These are phyloP conservation scores for Venturia pyrina DNA, from an alignment of 2,329 filamentous ascomycete genomes.

Conservation along the genomic window DNA sequence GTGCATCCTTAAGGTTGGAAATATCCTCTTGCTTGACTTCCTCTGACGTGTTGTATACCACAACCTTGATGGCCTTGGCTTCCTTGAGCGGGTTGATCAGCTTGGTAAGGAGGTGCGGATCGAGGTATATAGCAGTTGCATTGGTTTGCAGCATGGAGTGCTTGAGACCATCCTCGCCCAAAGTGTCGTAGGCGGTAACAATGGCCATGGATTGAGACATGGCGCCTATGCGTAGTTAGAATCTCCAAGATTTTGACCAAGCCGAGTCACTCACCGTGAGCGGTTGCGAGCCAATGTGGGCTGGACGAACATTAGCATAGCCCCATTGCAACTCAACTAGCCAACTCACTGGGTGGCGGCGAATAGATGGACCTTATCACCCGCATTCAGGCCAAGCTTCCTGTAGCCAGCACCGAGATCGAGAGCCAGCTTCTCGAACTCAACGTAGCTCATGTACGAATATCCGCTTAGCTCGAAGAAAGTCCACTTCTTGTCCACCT, in stretches of 20 bases:
- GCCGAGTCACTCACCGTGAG: conserved; percentile 47
- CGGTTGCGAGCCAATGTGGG: conserved; percentile 72
- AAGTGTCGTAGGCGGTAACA: conserved; percentile 90
- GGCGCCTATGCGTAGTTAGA: conserved; percentile 35
- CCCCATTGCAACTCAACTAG: conserved; percentile 3
- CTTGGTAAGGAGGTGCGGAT: conserved; percentile 59
- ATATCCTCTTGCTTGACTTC: conserved; percentile 43
- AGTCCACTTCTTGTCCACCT: conserved; percentile 85
- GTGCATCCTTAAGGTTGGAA: conserved; percentile 43
- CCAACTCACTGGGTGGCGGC: conserved; percentile 56
- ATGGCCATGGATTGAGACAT: conserved; percentile 81
- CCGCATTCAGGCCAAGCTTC: conserved; percentile 58
- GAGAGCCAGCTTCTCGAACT: conserved; percentile 63
- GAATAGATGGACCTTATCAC: conserved; percentile 69
- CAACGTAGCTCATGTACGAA: conserved; percentile 65
- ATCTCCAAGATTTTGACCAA: background rate
- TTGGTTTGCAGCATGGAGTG: conserved; percentile 78
- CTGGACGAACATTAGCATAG: conserved; percentile 31
- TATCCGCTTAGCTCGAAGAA: conserved; percentile 78
- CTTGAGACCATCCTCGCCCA: conserved; percentile 72
- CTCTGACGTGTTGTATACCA: conserved; percentile 49
- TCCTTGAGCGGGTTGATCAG: conserved; percentile 45
- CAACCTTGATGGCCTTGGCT: conserved; percentile 44
- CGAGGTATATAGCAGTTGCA: conserved; percentile 75
- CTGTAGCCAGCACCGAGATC: conserved; percentile 64